Percentiles rank a stretch among this genome's conserved stretches.
Conservation (phyloP, 2,329 filamentous ascomycete genomes). For the Fusarium piperis region DNA sequence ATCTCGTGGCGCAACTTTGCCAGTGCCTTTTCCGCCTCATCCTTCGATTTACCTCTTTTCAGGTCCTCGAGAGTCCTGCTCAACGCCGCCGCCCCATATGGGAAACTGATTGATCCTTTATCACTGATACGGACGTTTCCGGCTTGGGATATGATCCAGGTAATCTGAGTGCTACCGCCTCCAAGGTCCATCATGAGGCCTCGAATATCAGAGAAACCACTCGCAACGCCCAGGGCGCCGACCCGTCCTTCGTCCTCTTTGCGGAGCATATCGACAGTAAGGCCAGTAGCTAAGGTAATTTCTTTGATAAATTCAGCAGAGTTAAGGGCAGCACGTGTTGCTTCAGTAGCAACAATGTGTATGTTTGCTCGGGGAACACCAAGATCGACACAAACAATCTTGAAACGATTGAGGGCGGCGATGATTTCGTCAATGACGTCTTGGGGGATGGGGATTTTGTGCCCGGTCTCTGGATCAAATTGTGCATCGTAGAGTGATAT, state of each 20-base stretch:
- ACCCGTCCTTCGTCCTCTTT: slow-evolving; percentile 76
- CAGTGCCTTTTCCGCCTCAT: slow-evolving; percentile 55
- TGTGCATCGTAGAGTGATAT: slow-evolving; percentile 31
- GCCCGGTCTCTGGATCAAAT: slow-evolving; percentile 19
- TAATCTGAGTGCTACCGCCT: slow-evolving; percentile 76
- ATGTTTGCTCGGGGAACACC: slow-evolving; percentile 37
- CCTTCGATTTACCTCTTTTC: slow-evolving; percentile 48
- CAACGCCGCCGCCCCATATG: slow-evolving; percentile 76
- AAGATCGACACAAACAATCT: slow-evolving; percentile 43
- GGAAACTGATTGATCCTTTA: slow-evolving; percentile 70
- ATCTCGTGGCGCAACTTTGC: slow-evolving; percentile 60
- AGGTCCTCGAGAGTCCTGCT: slow-evolving; percentile 62
- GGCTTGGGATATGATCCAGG: slow-evolving; percentile 67
- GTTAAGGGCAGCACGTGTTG: slow-evolving; percentile 45
- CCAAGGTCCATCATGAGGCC: slow-evolving; percentile 79
- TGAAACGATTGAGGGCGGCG: slow-evolving; percentile 41
- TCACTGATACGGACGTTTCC: slow-evolving; percentile 63
- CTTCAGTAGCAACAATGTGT: slow-evolving; percentile 47
- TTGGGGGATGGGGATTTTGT: slow-evolving; percentile 10
- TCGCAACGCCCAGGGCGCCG: slow-evolving; percentile 75
- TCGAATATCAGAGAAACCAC: slow-evolving; percentile 66
- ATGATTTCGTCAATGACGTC: slow-evolving; percentile 14
- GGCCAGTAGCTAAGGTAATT: slow-evolving; percentile 67
- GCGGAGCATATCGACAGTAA: slow-evolving; percentile 67
- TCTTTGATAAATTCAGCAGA: slow-evolving; percentile 40